These are phyloP conservation scores for Articulospora tetracladia DNA, from an alignment of 495 filamentous ascomycete genomes.

Conservation along the genomic window DNA sequence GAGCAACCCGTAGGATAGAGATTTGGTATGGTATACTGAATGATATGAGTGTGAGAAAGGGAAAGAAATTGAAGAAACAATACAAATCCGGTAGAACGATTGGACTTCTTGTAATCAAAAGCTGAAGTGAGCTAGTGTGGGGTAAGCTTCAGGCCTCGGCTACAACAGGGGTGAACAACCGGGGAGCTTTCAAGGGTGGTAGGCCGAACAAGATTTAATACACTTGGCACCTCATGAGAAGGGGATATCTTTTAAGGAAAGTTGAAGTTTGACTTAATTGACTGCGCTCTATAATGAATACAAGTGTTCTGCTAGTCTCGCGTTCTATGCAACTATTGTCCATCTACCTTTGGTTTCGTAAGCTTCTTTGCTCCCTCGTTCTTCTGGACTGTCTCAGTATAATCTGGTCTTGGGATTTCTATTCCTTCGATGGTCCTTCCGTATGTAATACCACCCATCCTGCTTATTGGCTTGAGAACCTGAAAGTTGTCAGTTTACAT, in stretches of 20 bases:
- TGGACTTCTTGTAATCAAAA: background rate
- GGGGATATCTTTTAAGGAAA: too few species aligned
- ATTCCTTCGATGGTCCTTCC: slow-evolving; percentile 63
- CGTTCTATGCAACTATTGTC: slow-evolving; percentile 18
- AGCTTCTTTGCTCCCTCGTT: slow-evolving; percentile 41
- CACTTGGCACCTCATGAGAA: too few species aligned
- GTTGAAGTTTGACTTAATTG: too few species aligned
- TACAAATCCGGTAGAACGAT: background rate
- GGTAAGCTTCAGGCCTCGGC: background rate
- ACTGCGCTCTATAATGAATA: too few species aligned
- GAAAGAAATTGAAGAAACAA: background rate
- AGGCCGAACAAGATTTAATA: too few species aligned
- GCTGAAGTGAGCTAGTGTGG: background rate
- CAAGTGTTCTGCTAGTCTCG: background rate
- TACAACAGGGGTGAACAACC: background rate
- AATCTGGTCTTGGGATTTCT: slow-evolving; percentile 77
- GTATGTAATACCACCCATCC: slow-evolving; percentile 84
- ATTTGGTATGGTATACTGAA: too few species aligned
- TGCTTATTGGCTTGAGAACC: slow-evolving; percentile 68
- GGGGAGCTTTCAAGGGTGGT: too few species aligned
- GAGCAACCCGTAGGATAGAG: too few species aligned
- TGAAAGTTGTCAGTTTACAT: slow-evolving; percentile 18
- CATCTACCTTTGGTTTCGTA: slow-evolving; percentile 36
- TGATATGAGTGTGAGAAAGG: too few species aligned
- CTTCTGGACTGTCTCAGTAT: slow-evolving; percentile 43